Evolutionary conservation across 2,329 filamentous ascomycete genomes (phyloP).

Genomic region (Juglanconis oblonga): DNA sequence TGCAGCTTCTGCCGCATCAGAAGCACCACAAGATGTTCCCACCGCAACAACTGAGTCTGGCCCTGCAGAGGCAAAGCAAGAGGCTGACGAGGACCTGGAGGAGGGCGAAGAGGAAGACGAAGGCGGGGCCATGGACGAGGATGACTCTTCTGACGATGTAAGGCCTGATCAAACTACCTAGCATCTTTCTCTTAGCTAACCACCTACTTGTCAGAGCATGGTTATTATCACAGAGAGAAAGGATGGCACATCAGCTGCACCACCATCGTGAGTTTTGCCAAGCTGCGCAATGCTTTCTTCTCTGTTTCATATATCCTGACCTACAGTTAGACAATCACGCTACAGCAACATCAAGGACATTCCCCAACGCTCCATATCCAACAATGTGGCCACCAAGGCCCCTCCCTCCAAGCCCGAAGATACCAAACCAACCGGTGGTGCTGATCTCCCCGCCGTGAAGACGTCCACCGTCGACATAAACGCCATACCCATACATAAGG

Average conservation of each 20-base stretch:
- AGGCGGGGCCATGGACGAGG: slow-evolving; percentile 58
- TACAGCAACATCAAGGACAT: slow-evolving; percentile 67
- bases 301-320: neutral
- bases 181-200: slow-evolving; percentile 1
- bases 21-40: slow-evolving; percentile 12
- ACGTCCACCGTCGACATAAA: slow-evolving; percentile 85
- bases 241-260: slow-evolving; percentile 59
- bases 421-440: slow-evolving; percentile 1
- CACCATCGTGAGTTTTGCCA: slow-evolving; percentile 48
- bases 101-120: slow-evolving; percentile 65
- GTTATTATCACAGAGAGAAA: slow-evolving; percentile 67
- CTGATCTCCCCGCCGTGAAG: slow-evolving; percentile 55
- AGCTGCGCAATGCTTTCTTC: neutral
- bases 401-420: slow-evolving; percentile 34
- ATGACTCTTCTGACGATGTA: slow-evolving; percentile 44
- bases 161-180: neutral
- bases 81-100: slow-evolving; percentile 53
- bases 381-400: slow-evolving; percentile 46
- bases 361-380: slow-evolving; percentile 55
- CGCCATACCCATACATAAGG: slow-evolving; percentile 74
- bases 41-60: slow-evolving; percentile 21
- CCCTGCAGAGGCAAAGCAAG: slow-evolving; percentile 32
- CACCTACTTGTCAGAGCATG: slow-evolving; percentile 48
- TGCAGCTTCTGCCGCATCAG: slow-evolving; percentile 31
- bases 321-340: slow-evolving; percentile 51